Base-by-base conservation (phyloP, 192 early-diverging fungal species). In the Podila verticillata region DNA sequence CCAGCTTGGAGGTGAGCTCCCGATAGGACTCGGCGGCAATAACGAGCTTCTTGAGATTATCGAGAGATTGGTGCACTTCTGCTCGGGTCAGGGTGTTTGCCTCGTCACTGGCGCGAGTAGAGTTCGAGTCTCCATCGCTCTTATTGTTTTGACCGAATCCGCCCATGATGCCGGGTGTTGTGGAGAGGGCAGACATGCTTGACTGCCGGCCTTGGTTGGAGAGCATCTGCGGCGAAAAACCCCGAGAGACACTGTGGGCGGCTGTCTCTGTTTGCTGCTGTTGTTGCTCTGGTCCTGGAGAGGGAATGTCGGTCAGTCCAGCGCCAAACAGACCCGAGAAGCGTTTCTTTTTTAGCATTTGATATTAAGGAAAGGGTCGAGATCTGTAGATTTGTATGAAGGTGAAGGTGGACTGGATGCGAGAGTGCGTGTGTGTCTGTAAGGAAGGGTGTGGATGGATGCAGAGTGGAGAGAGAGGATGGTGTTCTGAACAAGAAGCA, bases 21-120 rank as follows among this genome's bases (percentile, higher is more conserved):
- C 83, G 58, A 48, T 84, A 84, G 1, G 83, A 72, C 29, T 84
- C 83, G 19, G 78, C 77, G 4, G 77, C 83, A 32, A 70, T 66
- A 24, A 84, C 78, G 12, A 84, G 73, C 20, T 78, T 78, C 61
- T 84, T 80, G 13, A 84, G 62, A 15, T 60, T 73, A 5, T 81
- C 78, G 2, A 75, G 44, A 0, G 83, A 77, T 54, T 81, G 70
- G 48, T 80, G 75, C 6, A 77, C 70, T 15, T 84, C 78, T 2
- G 64, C 66, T 10, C 67, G 29, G 7, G 68, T 80, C 31, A 80
- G 48, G 3, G 65, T 51, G 9, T 48, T 32, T 5, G 26, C 32
- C 54, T 60, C 57, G 35, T 17, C 26, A 34, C 22, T 47, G 36
- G 36, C 9, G 66, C 35, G 57, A 57, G 10, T 47, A 15, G 34